Evolutionary conservation across 2,329 filamentous ascomycete species (phyloP).

Genomic region (Ilyonectria mors-panacis): DNA sequence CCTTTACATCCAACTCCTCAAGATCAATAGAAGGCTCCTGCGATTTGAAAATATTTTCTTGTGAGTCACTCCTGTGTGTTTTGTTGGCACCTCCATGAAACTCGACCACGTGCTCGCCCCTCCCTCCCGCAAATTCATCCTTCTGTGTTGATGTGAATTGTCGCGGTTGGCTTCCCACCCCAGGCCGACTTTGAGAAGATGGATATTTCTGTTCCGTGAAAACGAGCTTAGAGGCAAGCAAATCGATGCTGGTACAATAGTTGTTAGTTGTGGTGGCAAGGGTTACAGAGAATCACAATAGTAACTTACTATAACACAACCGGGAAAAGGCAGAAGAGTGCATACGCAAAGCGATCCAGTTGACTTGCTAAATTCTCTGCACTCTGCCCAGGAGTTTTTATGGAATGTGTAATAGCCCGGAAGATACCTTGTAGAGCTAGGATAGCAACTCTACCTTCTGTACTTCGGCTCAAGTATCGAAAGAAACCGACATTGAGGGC

Average conservation of each 20-base stretch:
- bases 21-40: slow-evolving; percentile 27
- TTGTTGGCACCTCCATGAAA: slow-evolving; percentile 26
- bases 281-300: accelerated
- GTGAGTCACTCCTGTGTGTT: slow-evolving; percentile 34
- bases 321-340: slow-evolving; percentile 58
- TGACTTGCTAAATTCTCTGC: slow-evolving; percentile 55
- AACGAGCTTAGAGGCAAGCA: slow-evolving; percentile 52
- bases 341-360: slow-evolving; percentile 57
- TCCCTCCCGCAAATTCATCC: neutral
- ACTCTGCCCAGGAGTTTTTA: slow-evolving; percentile 53
- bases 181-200: neutral
- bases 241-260: slow-evolving; percentile 46
- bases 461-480: slow-evolving; percentile 53
- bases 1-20: slow-evolving; percentile 39
- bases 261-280: accelerated
- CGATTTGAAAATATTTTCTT: slow-evolving; percentile 39
- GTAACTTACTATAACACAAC: slow-evolving; percentile 55
- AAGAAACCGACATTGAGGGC: slow-evolving; percentile 52
- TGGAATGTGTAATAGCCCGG: slow-evolving; percentile 54
- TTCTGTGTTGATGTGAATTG: slow-evolving; percentile 15
- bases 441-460: slow-evolving; percentile 54
- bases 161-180: neutral
- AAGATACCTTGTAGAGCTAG: slow-evolving; percentile 54
- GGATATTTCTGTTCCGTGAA: slow-evolving; percentile 29
- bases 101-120: slow-evolving; percentile 30